These are phyloP conservation scores for Citropsis articulata DNA, from an alignment of 345 rosid species.

Conservation along the genomic window DNA sequence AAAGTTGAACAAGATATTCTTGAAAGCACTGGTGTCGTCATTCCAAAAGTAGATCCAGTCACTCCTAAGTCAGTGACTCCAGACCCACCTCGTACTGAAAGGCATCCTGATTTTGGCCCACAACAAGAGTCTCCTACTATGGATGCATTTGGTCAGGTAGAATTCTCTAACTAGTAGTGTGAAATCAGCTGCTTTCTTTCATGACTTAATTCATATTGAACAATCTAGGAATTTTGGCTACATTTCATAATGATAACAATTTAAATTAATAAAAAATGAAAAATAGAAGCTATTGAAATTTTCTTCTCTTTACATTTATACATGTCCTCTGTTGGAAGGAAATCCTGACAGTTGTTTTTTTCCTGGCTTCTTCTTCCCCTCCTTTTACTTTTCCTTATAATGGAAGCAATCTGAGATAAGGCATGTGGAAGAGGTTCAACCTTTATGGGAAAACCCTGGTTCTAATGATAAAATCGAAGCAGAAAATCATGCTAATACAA, in stretches of 20 bases:
- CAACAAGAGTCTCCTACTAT: conserved; percentile 21
- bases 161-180: neutral
- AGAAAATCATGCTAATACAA: conserved; percentile 28
- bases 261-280: neutral
- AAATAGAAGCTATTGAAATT: neutral
- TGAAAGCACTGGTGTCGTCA: conserved; percentile 34
- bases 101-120: conserved; percentile 33
- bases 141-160: conserved; percentile 49
- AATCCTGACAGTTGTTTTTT: conserved; percentile 17
- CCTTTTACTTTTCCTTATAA: neutral
- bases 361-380: neutral
- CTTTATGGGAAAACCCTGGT: conserved; percentile 30
- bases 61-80: conserved; percentile 74
- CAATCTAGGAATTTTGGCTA: neutral
- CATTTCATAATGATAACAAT: neutral
- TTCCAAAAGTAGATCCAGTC: conserved; percentile 61
- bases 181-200: neutral
- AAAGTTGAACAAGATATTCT: conserved; percentile 48
- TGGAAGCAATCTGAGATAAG: conserved; percentile 33
- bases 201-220: neutral
- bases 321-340: neutral
- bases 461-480: conserved; percentile 17
- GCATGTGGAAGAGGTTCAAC: conserved; percentile 43
- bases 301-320: neutral
- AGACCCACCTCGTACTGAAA: conserved; percentile 50